phyloP scores from a whole-genome alignment of 1,139 yeast species.

The Suhomyces coccinellae region DNA sequence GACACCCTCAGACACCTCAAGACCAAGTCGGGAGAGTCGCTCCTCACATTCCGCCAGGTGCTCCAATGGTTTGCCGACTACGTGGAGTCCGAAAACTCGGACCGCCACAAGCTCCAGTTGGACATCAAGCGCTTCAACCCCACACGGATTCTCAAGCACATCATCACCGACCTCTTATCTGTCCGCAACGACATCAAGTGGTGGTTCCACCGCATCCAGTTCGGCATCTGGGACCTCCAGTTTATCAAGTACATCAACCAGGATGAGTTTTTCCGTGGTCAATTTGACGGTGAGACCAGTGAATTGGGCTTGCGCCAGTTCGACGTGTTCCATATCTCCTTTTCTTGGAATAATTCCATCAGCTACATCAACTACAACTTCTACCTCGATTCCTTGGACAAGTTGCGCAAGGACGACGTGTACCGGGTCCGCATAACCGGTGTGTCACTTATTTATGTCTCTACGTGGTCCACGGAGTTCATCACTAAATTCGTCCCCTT shows the following conservation, averaged over 20 bases:
- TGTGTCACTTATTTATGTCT: slow-evolving; percentile 39
- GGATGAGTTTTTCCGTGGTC: slow-evolving; percentile 35
- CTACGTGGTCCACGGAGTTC: slow-evolving; percentile 43
- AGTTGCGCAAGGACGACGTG: slow-evolving; percentile 17
- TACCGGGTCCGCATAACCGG: slow-evolving; percentile 36
- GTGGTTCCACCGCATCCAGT: slow-evolving; percentile 69
- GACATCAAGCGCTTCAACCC: slow-evolving; percentile 80
- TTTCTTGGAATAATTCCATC: slow-evolving; percentile 37
- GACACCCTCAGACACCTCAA: slow-evolving; percentile 48
- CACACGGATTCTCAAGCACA: slow-evolving; percentile 52
- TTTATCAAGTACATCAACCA: slow-evolving; percentile 58
- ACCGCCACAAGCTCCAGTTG: slow-evolving; percentile 56
- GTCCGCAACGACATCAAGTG: slow-evolving; percentile 52
- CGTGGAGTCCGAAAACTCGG: slow-evolving; percentile 21
- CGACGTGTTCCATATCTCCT: slow-evolving; percentile 40
- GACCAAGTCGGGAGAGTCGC: slow-evolving; percentile 57
- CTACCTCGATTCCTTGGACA: slow-evolving; percentile 30
- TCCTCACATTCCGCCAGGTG: slow-evolving; percentile 63
- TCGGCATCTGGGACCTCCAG: slow-evolving; percentile 79
- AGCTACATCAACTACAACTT: slow-evolving; percentile 39
- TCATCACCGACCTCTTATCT: slow-evolving; percentile 50
- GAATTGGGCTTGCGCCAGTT: slow-evolving; percentile 27
- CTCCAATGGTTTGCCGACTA: slow-evolving; percentile 57
- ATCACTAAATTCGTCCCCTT: slow-evolving; percentile 40
- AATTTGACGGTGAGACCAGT: slow-evolving; percentile 17